These are phyloP conservation scores for Warburgia ugandensis DNA, from an alignment of 164 flowering plant genomes.

Conservation along the genomic window DNA sequence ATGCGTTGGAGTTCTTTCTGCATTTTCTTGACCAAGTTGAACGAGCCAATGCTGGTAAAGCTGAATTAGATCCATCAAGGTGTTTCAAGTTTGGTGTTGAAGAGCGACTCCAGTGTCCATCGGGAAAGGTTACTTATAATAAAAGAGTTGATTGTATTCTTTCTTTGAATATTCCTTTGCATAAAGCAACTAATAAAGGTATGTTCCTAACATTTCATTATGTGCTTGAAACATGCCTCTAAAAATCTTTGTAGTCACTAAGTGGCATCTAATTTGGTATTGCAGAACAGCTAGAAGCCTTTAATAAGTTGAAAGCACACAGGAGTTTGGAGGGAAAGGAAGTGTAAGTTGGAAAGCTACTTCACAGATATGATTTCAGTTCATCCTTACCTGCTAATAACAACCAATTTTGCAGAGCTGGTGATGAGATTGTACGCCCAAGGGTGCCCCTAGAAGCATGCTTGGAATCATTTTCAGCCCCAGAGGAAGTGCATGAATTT, in stretches of 20 bases:
- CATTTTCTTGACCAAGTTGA: constrained; percentile 97
- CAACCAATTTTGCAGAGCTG: constrained; percentile 21
- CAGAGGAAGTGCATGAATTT: constrained; percentile 88
- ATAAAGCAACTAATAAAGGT: constrained; percentile 91
- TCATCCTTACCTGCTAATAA: constrained; percentile 3
- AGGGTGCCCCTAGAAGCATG: constrained; percentile 91
- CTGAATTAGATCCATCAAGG: constrained; percentile 72
- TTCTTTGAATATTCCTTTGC: constrained; percentile 78
- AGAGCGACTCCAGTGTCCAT: constrained; percentile 73
- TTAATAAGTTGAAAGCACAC: constrained; percentile 58
- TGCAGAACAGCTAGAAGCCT: constrained; percentile 76
- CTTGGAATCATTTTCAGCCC: constrained; percentile 67
- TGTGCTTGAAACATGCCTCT: no score
- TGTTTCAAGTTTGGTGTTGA: constrained; percentile 95
- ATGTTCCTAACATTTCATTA: no score
- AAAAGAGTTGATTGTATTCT: constrained; percentile 79
- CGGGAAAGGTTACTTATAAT: constrained; percentile 93
- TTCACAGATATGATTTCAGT: no score
- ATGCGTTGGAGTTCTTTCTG: constrained; percentile 89
- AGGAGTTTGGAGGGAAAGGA: constrained; percentile 54
- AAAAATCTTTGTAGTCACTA: no score
- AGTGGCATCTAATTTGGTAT: constrained; percentile 6
- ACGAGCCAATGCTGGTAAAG: constrained; percentile 49
- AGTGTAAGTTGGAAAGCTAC: no score
- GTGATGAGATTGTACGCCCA: constrained; percentile 78